phyloP scores from a whole-genome alignment of 148 eudicot genomes.

The Rhododendron molle region DNA sequence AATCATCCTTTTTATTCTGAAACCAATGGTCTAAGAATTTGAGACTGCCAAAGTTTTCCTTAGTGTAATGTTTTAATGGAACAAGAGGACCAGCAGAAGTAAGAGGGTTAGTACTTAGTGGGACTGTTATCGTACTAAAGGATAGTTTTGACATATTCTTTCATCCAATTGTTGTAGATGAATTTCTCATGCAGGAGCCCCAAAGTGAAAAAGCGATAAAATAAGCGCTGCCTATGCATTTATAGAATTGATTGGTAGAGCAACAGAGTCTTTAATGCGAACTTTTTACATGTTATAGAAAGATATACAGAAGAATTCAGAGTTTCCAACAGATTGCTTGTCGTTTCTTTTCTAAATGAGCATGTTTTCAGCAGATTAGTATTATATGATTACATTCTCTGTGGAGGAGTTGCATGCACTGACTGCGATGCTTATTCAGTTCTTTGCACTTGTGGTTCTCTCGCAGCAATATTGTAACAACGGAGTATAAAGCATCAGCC shows the following conservation, averaged over 20 bases:
- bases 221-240: neutral
- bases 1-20: neutral
- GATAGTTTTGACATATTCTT: neutral
- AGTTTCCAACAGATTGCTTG: neutral
- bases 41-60: neutral
- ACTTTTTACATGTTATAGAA: neutral
- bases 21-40: neutral
- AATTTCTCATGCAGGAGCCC: neutral
- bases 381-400: neutral
- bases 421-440: neutral
- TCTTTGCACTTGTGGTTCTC: slow-evolving; percentile 8
- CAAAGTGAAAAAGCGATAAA: neutral
- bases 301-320: neutral
- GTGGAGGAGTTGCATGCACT: neutral
- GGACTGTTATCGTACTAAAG: neutral
- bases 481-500: slow-evolving; percentile 33
- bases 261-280: neutral
- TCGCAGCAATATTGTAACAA: slow-evolving; percentile 53
- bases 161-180: neutral
- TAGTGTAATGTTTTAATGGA: neutral
- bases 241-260: neutral
- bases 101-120: neutral
- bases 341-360: neutral
- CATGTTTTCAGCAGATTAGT: neutral
- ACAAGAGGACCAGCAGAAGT: neutral